phyloP scores from a whole-genome alignment of 805 yeast genomes.

The Metschnikowia peoriensis region DNA sequence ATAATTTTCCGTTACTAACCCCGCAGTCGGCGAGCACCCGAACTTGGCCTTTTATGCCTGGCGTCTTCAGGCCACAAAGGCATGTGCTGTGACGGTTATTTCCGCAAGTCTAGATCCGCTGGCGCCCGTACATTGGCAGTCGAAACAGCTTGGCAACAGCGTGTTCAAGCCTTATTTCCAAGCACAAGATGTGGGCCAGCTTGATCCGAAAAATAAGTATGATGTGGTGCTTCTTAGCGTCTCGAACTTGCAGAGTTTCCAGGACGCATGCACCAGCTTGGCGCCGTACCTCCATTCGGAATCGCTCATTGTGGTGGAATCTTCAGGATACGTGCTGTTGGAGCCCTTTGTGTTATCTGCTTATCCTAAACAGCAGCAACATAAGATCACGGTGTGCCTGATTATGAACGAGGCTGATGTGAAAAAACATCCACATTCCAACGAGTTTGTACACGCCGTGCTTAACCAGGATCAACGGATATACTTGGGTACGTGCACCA shows the following conservation, averaged over 20 bases:
- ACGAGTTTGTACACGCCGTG: conserved; percentile 26
- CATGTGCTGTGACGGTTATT: conserved; percentile 38
- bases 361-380: conserved; percentile 31
- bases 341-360: conserved; percentile 64
- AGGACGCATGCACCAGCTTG: conserved; percentile 24
- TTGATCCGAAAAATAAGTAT: conserved; percentile 19
- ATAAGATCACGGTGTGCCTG: conserved; percentile 43
- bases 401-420: conserved; percentile 64
- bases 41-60: conserved; percentile 59
- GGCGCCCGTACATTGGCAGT: conserved; percentile 20
- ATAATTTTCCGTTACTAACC: conserved; percentile 12
- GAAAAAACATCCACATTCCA: conserved; percentile 29
- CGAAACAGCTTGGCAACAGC: conserved; percentile 14
- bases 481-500: conserved; percentile 36
- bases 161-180: conserved; percentile 18
- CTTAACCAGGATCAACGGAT: conserved; percentile 42
- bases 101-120: conserved; percentile 25
- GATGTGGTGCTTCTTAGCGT: conserved; percentile 38
- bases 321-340: conserved; percentile 67
- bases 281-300: conserved; percentile 27
- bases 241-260: conserved; percentile 40
- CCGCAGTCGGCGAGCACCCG: conserved; percentile 53
- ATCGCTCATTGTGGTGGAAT: conserved; percentile 62
- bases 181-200: conserved; percentile 16
- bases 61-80: conserved; percentile 48